These are phyloP conservation scores for Leptographium radiaticola DNA, from an alignment of 2,329 filamentous ascomycete genomes.

Conservation along the genomic window DNA sequence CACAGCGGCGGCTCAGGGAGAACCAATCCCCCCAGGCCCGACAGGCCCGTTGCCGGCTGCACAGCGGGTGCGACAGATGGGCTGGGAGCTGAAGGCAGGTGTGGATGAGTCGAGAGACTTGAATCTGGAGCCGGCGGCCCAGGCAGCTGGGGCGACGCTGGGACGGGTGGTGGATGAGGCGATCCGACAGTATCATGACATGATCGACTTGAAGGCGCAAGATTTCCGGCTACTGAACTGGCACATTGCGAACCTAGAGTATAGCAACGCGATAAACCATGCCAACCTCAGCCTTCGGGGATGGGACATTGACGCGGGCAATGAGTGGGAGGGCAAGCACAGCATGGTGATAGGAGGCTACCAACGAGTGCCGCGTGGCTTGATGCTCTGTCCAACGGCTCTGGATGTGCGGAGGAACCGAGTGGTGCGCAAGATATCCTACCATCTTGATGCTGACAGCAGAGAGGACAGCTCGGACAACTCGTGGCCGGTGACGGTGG, in stretches of 20 bases:
- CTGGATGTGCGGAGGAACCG: conserved; percentile 66
- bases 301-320: conserved; percentile 96
- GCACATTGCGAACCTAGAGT: conserved; percentile 97
- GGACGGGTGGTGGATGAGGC: conserved; percentile 87
- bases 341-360: conserved; percentile 91
- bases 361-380: conserved; percentile 77
- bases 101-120: conserved; percentile 53
- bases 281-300: conserved; percentile 75
- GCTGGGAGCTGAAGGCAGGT: conserved; percentile 62
- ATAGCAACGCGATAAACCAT: conserved; percentile 86
- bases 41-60: conserved; percentile 60
- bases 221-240: conserved; percentile 90
- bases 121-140: conserved; percentile 54
- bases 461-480: neutral
- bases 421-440: conserved; percentile 57
- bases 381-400: conserved; percentile 63
- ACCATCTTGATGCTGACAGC: conserved; percentile 28
- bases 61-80: conserved; percentile 65
- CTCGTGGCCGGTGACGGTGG: conserved; percentile 30
- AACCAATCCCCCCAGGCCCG: conserved; percentile 35
- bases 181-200: conserved; percentile 71
- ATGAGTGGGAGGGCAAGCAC: conserved; percentile 93
- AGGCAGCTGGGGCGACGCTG: conserved; percentile 56
- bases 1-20: neutral
- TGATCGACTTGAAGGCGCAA: conserved; percentile 72